Percentiles rank a stretch among this genome's conserved stretches.
Conservation (phyloP, 148 eudicot genomes). For the Persicaria maculosa region DNA sequence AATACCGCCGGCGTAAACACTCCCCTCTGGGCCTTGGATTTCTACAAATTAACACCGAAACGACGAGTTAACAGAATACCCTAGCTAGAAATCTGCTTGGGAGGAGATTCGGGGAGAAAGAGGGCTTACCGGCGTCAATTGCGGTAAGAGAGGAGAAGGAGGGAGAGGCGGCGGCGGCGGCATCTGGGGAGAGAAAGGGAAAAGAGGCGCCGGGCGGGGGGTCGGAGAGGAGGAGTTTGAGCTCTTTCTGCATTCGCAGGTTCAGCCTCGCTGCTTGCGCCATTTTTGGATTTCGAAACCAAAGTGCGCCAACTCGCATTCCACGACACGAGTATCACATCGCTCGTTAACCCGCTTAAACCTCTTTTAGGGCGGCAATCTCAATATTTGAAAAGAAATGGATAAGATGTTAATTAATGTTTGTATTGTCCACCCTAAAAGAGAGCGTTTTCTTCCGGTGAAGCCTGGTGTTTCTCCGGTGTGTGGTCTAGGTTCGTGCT, state of each 20-base stretch:
- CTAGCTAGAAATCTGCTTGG: neutral
- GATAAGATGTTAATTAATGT: no score
- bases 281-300: conserved; percentile 18
- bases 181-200: conserved; percentile 31
- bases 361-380: no score
- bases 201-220: conserved; percentile 47
- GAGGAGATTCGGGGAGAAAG: neutral
- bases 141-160: conserved; percentile 24
- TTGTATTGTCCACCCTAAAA: rapidly evolving
- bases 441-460: no score
- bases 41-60: conserved; percentile 17
- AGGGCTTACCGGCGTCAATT: conserved; percentile 31
- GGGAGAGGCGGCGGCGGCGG: conserved; percentile 15
- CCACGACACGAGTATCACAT: neutral
- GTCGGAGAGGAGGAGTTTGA: conserved; percentile 46
- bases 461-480: no score
- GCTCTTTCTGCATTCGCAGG: conserved; percentile 56
- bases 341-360: no score
- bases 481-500: no score
- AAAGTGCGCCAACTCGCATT: neutral
- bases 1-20: conserved; percentile 38
- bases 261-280: conserved; percentile 43
- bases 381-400: no score
- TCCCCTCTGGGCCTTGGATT: conserved; percentile 51
- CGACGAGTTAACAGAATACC: neutral